Evolutionary conservation across 352 stramenopile species (phyloP), one percentile per base, ranked within the genome.

Genomic region (Aphanomyces astaci): DNA sequence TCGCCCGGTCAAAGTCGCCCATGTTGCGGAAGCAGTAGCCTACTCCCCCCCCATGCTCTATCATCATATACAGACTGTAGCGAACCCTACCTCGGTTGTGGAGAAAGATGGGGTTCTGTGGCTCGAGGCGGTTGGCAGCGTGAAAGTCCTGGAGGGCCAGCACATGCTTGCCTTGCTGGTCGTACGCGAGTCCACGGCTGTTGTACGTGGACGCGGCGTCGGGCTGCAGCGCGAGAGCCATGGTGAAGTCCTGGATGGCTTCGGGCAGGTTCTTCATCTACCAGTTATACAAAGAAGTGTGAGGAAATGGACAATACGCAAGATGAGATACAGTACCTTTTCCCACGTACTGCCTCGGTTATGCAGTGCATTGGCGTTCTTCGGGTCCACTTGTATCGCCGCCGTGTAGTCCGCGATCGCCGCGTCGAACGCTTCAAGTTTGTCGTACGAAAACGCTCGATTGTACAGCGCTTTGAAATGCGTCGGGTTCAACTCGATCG

Each of bases 381-480:
- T 72, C 3, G 84, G 82, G 48, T 93, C 79, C 24, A 95, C 70
- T 0, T 56, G 56, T 13, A 96, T 63, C 4, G 87, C 86, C 0
- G 82, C 72, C 0, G 78, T 89, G 73, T 96, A 96, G 70, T 95
- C 86, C 4, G 69, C 69, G 7, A 94, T 73, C 13, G 87, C 87
- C 22, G 89, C 79, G 2, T 74, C 63, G 39, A 79, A 92, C 10
- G 76, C 69, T 3, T 83, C 81, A 0, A 96, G 75, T 69, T 92
- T 92, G 74, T 96, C 88, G 63, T 79, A 84, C 31, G 80, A 95
- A 69, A 94, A 96, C 19, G 87, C 88, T 11, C 87, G 82, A 51
- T 95, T 95, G 71, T 95, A 96, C 25, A 92, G 74, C 45, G 88
- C 88, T 72, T 95, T 96, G 70, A 95, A 96, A 67, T 96, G 87